Evolutionary conservation across 495 filamentous ascomycete species (phyloP), one percentile per base, ranked within the genome.

Genomic region (Glonium stellatum): DNA sequence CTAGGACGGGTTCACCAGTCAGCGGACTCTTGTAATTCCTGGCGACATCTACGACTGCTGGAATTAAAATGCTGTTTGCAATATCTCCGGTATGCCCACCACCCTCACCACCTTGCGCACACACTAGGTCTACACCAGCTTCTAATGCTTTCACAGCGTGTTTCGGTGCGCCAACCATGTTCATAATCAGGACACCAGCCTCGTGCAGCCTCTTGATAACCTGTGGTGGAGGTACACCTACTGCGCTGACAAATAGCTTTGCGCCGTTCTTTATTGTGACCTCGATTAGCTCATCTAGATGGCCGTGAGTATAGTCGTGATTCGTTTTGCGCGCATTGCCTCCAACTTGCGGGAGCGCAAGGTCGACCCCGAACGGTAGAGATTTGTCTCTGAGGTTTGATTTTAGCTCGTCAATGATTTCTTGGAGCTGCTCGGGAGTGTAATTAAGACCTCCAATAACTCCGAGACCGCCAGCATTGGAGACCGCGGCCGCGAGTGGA

Each of bases 111-210:
- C 74, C 74, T 52, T 76, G 74, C 25, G 74, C 73, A 65, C 89
- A 93, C 9, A 95, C 83, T 68, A 95, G 84, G 71, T 95, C 90
- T 15, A 90, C 87, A 11, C 90, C 90, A 0, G 82, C 78, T 42
- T 86, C 80, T 4, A 96, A 77, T 27, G 90, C 90, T 76, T 95
- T 93, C 66, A 82, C 79, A 0, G 90, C 90, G 70, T 96, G 90
- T 66, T 84, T 87, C n/a, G 90, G 90, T 52, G 86, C 83, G 0
- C 90, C 90, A n/a, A 95, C 90, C 90, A 96, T 96, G 70, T 95
- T 96, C 90, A 95, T 95, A 22, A 95, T 77, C 49, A 92, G 68
- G 34, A 96, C 84, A 0, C 87, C 87, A 0, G 83, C 86, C 10
- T 77, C 77, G 66, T 96, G 90, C 21, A 96, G 75, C 39, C 80